A percentile compares a stretch with the other conserved stretches of the same genome.
phyloP scores from a whole-genome alignment of 2,329 filamentous ascomycete genomes.

The Stenocarpella maydis region DNA sequence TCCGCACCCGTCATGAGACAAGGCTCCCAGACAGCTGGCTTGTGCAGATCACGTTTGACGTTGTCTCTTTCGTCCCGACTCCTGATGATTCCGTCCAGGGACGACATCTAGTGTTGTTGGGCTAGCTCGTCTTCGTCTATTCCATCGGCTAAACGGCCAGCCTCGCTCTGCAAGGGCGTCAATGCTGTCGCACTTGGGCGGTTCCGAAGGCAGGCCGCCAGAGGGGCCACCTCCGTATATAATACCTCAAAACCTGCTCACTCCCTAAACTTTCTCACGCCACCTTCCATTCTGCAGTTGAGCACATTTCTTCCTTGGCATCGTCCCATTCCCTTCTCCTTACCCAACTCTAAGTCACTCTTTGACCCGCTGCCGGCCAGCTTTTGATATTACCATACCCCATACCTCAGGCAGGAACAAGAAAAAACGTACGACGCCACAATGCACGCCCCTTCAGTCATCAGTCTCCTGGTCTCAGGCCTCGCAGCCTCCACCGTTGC shows the following conservation, averaged over 20 bases:
- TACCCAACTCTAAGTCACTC: conserved; percentile 28
- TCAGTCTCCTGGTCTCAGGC: conserved; percentile 33
- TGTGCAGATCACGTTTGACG: conserved; percentile 23
- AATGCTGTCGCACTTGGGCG: background rate
- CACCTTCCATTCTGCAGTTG: conserved; percentile 28
- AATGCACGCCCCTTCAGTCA: conserved; percentile 33
- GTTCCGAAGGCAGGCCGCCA: background rate
- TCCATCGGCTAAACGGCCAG: conserved; percentile 14
- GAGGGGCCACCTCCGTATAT: conserved; percentile 21
- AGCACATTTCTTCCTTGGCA: conserved; percentile 20
- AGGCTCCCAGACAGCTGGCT: conserved; percentile 13
- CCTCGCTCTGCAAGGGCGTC: background rate
- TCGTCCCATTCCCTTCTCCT: conserved; percentile 13
- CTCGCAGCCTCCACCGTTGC: conserved; percentile 31
- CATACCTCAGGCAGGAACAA: conserved; percentile 10
- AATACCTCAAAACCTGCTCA: conserved; percentile 28
- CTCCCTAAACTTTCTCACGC: conserved; percentile 32
- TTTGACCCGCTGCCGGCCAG: conserved; percentile 33
- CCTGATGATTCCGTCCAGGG: conserved; percentile 9
- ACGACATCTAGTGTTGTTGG: conserved; percentile 10
- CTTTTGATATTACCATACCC: conserved; percentile 26
- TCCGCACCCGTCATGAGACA: conserved; percentile 13
- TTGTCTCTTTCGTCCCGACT: conserved; percentile 18
- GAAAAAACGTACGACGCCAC: conserved; percentile 21
- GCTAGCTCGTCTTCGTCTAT: conserved; percentile 7